Base-by-base conservation (phyloP, 2,329 filamentous ascomycete species). In the Aspergillus sp. region DNA sequence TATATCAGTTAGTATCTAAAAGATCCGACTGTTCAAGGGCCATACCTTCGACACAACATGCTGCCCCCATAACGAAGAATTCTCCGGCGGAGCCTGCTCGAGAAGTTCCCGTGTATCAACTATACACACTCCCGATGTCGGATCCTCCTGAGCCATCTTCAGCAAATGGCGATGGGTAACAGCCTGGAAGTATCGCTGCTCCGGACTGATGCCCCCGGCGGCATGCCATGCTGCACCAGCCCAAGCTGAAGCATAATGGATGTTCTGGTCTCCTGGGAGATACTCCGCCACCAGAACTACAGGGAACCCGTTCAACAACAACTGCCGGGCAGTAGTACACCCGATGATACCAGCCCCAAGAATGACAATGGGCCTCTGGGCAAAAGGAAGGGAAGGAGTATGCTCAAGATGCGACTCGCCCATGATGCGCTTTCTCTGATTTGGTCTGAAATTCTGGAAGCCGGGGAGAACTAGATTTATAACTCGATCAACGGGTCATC, bases 311-410 rank as follows among this genome's bases (percentile, higher is more conserved):
- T 57, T 57, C n/a, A 58, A 54, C 4, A 70, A 53, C 7, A 70
- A 54, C 48, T 67, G 65, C 19, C 60, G 58, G 5, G 67, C 66
- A 2, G 66, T 51, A 3, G 67, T 61, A 53, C 66, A 69, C n/a
- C 67, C 67, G 23, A 69, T 69, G 38, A 69, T 69, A 2, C 67
- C 67, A 15, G 65, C 66, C n/a, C 67, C 66, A 1, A 69, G 53
- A 22, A 69, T 65, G 25, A 69, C 49, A 30, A 69, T 52, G 5
- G 65, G 62, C 7, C 64, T 61, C 46, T 67, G 64, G 4, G 66
- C 43, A 45, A 68, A 69, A 3, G 65, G 63, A 0, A 53, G 32
- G 5, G 43, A 33, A 19, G 42, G 43, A 4, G 69, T 74, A 30
- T 47, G 25, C 27, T 15, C 15, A 39, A 22, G 7, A 12, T 50